These are phyloP conservation scores for Ceraceosorus guamensis DNA, from an alignment of 1,284 basidiomycete genomes.

Conservation along the genomic window DNA sequence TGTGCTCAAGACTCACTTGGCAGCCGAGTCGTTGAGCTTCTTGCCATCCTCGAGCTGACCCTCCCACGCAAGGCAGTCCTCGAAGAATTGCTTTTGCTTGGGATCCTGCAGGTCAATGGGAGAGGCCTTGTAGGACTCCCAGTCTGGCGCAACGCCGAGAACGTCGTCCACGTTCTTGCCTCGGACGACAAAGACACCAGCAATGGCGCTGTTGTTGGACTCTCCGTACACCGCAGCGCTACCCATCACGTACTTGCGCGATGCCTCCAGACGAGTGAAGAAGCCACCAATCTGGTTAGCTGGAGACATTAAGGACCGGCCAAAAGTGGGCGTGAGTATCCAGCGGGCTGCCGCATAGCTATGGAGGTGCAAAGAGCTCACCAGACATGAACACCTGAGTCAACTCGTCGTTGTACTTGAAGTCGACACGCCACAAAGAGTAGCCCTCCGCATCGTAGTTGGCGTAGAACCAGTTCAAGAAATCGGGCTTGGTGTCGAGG, in stretches of 20 bases:
- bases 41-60: conserved; percentile 30
- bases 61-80: conserved; percentile 48
- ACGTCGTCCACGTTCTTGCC: conserved; percentile 55
- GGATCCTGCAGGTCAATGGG: conserved; percentile 50
- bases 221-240: conserved; percentile 83
- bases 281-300: conserved; percentile 73
- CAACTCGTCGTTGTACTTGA: conserved; percentile 95
- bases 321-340: too few relatives aligned
- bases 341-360: neutral
- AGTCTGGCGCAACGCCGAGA: conserved; percentile 67
- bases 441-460: conserved; percentile 84
- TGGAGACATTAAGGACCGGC: too few relatives aligned
- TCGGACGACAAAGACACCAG: conserved; percentile 71
- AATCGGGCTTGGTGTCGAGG: conserved; percentile 64
- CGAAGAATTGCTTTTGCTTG: conserved; percentile 48
- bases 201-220: conserved; percentile 57
- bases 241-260: conserved; percentile 64
- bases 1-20: too few relatives aligned
- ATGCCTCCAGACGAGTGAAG: conserved; percentile 70
- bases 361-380: conserved; percentile 1
- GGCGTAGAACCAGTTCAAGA: conserved; percentile 40
- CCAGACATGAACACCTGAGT: conserved; percentile 56
- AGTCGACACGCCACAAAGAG: conserved; percentile 85
- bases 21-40: conserved; percentile 1
- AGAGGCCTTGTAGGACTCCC: conserved; percentile 77